Percentiles rank a stretch among this genome's conserved stretches.
Evolutionary conservation across 192 early-diverging fungal species (phyloP).

Genomic region (Gonapodya sp.): DNA sequence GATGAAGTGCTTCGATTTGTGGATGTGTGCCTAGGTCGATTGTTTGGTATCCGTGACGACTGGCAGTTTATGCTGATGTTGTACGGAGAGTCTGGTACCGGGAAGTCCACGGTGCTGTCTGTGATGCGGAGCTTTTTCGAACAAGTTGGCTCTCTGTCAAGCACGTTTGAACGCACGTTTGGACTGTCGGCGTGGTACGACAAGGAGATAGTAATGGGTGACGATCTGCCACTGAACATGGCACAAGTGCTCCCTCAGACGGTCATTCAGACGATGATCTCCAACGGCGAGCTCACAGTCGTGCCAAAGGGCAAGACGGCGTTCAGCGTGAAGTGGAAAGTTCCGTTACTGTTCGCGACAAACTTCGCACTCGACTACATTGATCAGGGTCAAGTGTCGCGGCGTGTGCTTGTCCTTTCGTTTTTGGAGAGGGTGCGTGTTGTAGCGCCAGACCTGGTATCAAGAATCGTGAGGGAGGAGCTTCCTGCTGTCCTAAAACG

Average conservation of each 20-base stretch:
- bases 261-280: neutral
- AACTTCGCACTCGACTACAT: neutral
- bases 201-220: neutral
- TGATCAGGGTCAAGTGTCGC: neutral
- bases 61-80: neutral
- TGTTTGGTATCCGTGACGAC: neutral
- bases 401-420: neutral
- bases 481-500: neutral
- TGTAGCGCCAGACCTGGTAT: neutral
- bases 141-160: neutral
- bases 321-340: neutral
- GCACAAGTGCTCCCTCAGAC: neutral
- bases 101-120: neutral
- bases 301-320: neutral
- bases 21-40: neutral
- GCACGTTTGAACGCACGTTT: neutral
- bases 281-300: neutral
- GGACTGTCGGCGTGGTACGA: neutral
- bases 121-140: neutral
- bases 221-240: neutral
- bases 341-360: neutral
- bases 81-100: neutral
- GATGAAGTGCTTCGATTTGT: neutral
- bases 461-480: neutral
- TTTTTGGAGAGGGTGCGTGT: neutral